Conservation (phyloP, 2,329 filamentous ascomycete species). For the Fusarium sp. region DNA sequence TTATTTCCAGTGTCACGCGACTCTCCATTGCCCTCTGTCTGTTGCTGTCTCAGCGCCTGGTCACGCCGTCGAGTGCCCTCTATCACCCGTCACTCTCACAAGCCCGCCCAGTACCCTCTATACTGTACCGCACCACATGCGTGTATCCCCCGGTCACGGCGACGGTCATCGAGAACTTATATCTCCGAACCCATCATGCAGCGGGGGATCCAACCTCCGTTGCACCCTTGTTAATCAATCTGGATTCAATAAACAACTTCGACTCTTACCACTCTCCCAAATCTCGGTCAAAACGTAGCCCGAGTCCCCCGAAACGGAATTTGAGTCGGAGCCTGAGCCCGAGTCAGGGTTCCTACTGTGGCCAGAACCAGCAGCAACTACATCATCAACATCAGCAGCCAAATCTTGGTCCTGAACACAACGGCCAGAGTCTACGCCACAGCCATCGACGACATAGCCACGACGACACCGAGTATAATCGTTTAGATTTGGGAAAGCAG, state of each 20-base stretch:
- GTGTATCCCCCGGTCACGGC: constrained; percentile 41
- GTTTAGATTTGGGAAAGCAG: constrained; percentile 33
- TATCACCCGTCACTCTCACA: constrained; percentile 41
- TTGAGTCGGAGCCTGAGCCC: constrained; percentile 26
- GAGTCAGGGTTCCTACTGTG: constrained; percentile 18
- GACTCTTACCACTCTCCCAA: constrained; percentile 36
- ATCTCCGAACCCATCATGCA: constrained; percentile 60
- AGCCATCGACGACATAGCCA: constrained; percentile 37
- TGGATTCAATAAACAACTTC: constrained; percentile 65
- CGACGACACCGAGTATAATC: constrained; percentile 30
- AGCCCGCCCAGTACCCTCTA: too few species aligned
- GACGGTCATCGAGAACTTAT: constrained; percentile 38
- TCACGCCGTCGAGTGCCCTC: constrained; percentile 9
- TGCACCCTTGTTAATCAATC: constrained; percentile 62
- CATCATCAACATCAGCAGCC: constrained; percentile 20
- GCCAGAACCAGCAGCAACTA: constrained; percentile 27
- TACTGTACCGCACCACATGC: constrained; percentile 35
- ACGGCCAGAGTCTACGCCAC: constrained; percentile 30
- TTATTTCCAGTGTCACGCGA: constrained; percentile 39
- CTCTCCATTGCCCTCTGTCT: constrained; percentile 11
- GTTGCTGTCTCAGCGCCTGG: constrained; percentile 17
- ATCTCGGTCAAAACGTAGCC: constrained; percentile 38
- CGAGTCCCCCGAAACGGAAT: constrained; percentile 29
- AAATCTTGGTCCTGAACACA: constrained; percentile 5
- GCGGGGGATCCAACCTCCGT: constrained; percentile 67